Evolutionary conservation across 495 filamentous ascomycete species (phyloP).

Genomic region (Melanomma pulvis-pyrius): DNA sequence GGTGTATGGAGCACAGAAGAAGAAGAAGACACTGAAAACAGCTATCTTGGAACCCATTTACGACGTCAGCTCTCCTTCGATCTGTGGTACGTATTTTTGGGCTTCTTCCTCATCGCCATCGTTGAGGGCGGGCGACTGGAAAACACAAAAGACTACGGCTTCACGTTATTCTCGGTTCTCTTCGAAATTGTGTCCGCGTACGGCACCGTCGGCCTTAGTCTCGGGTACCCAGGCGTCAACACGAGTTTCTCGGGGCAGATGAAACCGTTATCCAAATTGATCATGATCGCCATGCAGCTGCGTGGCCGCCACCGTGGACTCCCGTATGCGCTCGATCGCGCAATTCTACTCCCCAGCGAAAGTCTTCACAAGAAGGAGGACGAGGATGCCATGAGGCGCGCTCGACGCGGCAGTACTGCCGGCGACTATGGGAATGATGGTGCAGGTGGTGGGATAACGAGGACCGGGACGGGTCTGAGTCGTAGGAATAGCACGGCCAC

Average conservation of each 20-base stretch:
- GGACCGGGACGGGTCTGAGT: conserved; percentile 8
- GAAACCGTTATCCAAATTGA: conserved; percentile 77
- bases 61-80: conserved; percentile 91
- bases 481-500: conserved; percentile 17
- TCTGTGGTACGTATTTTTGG: conserved; percentile 90
- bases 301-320: conserved; percentile 90
- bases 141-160: conserved; percentile 58
- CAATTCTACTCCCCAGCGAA: conserved; percentile 81
- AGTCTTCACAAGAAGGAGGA: conserved; percentile 71
- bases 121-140: conserved; percentile 70
- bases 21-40: conserved; percentile 51
- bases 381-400: conserved; percentile 22
- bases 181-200: conserved; percentile 94
- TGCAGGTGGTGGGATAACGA: conserved; percentile 3
- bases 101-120: conserved; percentile 84
- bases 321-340: conserved; percentile 88
- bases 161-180: conserved; percentile 79
- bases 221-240: conserved; percentile 76
- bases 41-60: conserved; percentile 85
- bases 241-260: conserved; percentile 82
- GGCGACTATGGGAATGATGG: not conserved
- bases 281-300: conserved; percentile 91
- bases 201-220: conserved; percentile 87
- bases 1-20: conserved; percentile 65
- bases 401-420: conserved; percentile 1